phyloP scores from a whole-genome alignment of 345 rosid species.

The Acer campestre region DNA sequence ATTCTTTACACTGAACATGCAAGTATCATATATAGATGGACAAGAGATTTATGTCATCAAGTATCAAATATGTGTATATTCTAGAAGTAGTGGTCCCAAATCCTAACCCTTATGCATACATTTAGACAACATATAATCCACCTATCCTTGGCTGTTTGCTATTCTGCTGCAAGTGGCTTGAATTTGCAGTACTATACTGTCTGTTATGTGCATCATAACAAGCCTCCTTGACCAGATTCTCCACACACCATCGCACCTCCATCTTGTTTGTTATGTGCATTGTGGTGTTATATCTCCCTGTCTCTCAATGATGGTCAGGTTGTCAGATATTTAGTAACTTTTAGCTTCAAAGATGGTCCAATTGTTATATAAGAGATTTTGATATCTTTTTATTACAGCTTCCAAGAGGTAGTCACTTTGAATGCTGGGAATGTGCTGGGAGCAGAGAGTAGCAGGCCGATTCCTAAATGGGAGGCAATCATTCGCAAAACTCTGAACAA shows the following conservation, averaged over 20 bases:
- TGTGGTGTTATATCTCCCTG: not conserved
- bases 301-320: not conserved
- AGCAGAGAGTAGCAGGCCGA: conserved; percentile 87
- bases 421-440: conserved; percentile 95
- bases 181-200: not conserved
- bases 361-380: not conserved
- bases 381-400: conserved; percentile 41
- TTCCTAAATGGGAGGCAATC: conserved; percentile 88
- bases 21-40: too few relatives aligned
- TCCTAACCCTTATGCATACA: too few relatives aligned
- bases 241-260: too few relatives aligned
- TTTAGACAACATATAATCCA: too few relatives aligned
- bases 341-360: not conserved
- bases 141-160: too few relatives aligned
- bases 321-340: not conserved
- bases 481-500: conserved; percentile 89
- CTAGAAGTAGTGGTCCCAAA: too few relatives aligned
- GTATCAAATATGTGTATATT: too few relatives aligned
- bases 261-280: not conserved
- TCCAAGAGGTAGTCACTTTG: conserved; percentile 97
- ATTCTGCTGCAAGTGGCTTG: too few relatives aligned
- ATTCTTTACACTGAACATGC: too few relatives aligned
- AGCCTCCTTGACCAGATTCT: not conserved
- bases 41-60: too few relatives aligned
- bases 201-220: not conserved